phyloP scores from a whole-genome alignment of 108 stramenopile genomes.

The Cyclotella kingstonii region DNA sequence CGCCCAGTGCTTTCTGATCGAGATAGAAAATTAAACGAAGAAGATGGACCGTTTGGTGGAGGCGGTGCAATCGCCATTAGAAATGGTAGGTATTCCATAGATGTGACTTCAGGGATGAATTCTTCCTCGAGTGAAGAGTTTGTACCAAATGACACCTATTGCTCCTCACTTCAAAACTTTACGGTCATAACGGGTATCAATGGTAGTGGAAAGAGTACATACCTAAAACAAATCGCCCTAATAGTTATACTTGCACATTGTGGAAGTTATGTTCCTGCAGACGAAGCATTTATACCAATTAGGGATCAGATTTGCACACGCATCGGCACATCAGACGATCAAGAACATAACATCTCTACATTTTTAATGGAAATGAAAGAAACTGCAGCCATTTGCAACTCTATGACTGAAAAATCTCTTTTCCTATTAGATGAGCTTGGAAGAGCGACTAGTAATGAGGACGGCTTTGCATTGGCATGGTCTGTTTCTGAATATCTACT shows the following conservation, averaged over 20 bases:
- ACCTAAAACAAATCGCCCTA: conserved; percentile 89
- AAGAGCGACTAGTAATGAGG: conserved; percentile 92
- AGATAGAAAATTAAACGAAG: conserved; percentile 1
- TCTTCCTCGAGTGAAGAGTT: conserved; percentile 30
- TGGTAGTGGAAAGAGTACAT: conserved; percentile 83
- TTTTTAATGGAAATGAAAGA: conserved; percentile 96
- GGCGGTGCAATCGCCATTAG: conserved; percentile 61
- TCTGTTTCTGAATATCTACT: conserved; percentile 78
- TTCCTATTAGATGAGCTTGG: conserved; percentile 95
- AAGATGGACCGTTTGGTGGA: conserved; percentile 24
- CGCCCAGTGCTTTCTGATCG: conserved; percentile 65
- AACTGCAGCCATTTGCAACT: conserved; percentile 84
- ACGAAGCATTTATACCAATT: conserved; percentile 79
- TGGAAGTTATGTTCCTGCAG: conserved; percentile 92
- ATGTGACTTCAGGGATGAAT: conserved; percentile 33
- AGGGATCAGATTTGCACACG: conserved; percentile 78
- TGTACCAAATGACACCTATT: conserved; percentile 82
- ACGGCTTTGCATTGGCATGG: conserved; percentile 91
- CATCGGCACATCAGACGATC: conserved; percentile 89
- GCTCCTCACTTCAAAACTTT: conserved; percentile 56
- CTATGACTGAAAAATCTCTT: conserved; percentile 74
- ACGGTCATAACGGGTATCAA: conserved; percentile 86
- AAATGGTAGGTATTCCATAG: conserved; percentile 81
- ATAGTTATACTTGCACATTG: conserved; percentile 90
- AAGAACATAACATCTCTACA: conserved; percentile 90